These are phyloP conservation scores for Westerdykella ornata DNA, from an alignment of 2,329 filamentous ascomycete species.

Conservation along the genomic window DNA sequence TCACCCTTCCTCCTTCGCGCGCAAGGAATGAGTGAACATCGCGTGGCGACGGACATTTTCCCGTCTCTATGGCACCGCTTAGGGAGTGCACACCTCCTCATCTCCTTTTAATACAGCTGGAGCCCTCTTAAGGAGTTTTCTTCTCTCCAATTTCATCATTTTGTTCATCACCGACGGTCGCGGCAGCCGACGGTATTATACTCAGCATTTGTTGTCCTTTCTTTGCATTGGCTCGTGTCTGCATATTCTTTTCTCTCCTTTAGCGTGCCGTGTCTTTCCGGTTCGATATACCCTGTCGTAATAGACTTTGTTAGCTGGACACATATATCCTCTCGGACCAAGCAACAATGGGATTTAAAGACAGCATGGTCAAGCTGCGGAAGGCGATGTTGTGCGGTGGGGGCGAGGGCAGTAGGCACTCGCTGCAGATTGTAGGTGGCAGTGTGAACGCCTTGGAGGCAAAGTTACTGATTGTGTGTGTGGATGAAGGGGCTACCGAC, in stretches of 20 bases:
- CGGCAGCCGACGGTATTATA: constrained; percentile 1
- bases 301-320: constrained; percentile 3
- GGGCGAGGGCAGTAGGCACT: constrained; percentile 14
- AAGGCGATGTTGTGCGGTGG: constrained; percentile 23
- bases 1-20: constrained; percentile 9
- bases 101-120: constrained; percentile 10
- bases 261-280: constrained; percentile 6
- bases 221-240: constrained; percentile 2
- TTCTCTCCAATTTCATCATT: constrained; percentile 2
- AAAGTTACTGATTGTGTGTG: neutral
- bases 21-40: constrained; percentile 28
- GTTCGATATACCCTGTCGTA: constrained; percentile 8
- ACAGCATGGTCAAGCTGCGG: constrained; percentile 16
- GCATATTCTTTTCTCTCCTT: constrained; percentile 3
- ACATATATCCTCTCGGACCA: neutral
- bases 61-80: constrained; percentile 9
- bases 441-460: neutral
- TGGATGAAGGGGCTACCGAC: constrained; percentile 27
- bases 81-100: constrained; percentile 7
- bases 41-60: constrained; percentile 12
- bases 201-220: constrained; percentile 3
- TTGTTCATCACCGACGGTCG: constrained; percentile 1
- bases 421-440: constrained; percentile 18
- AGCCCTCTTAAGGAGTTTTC: constrained; percentile 2
- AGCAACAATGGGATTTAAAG: constrained; percentile 20